These are phyloP conservation scores for Bjerkandera adusta DNA, from an alignment of 1,284 basidiomycete genomes.

Conservation along the genomic window DNA sequence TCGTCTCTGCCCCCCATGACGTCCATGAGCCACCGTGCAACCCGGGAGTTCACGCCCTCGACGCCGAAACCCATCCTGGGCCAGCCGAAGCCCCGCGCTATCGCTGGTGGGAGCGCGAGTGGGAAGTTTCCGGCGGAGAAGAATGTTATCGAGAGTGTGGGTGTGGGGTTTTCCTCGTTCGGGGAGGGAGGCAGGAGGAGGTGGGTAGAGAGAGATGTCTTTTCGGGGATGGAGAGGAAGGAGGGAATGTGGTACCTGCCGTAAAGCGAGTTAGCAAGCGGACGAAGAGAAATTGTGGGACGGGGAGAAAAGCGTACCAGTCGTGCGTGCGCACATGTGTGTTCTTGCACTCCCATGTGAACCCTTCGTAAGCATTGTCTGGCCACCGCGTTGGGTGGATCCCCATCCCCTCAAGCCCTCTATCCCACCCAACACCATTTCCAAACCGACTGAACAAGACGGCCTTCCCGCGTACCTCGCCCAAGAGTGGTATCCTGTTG, in stretches of 20 bases:
- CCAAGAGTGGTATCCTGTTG: conserved; percentile 73
- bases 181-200: conserved; percentile 47
- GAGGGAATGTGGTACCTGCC: conserved; percentile 75
- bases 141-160: conserved; percentile 67
- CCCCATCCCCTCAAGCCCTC: conserved; percentile 66
- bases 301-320: conserved; percentile 52
- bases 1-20: conserved; percentile 31
- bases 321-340: conserved; percentile 76
- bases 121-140: conserved; percentile 83
- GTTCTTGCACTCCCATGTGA: conserved; percentile 71
- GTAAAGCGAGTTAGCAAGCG: conserved; percentile 6
- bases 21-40: conserved; percentile 69
- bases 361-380: conserved; percentile 67
- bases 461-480: conserved; percentile 80
- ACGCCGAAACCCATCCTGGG: conserved; percentile 71
- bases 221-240: conserved; percentile 79
- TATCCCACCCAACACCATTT: conserved; percentile 61
- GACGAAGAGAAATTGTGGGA: not conserved
- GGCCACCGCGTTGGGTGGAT: conserved; percentile 85
- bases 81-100: conserved; percentile 82
- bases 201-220: conserved; percentile 54
- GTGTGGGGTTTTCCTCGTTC: conserved; percentile 36
- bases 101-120: conserved; percentile 66
- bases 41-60: conserved; percentile 77
- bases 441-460: conserved; percentile 83